A percentile compares a stretch with the other conserved stretches of the same genome.
These are phyloP conservation scores for Casuarina equisetifolia DNA, from an alignment of 306 rosid genomes.

Conservation along the genomic window DNA sequence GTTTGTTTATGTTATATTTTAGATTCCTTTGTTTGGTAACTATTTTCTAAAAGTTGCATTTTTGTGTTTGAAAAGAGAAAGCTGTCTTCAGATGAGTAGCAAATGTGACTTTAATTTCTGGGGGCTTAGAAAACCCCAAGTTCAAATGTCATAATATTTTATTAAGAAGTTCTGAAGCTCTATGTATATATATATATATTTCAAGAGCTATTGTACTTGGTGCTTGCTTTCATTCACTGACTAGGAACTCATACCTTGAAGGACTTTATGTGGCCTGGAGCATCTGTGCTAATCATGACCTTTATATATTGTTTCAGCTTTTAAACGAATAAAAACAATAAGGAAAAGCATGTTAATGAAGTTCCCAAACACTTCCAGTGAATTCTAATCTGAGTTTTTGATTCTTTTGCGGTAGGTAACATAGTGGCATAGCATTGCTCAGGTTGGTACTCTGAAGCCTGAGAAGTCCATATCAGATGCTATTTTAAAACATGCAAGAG, in stretches of 20 bases:
- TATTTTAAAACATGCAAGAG: constrained; percentile 22
- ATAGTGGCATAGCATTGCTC: background rate
- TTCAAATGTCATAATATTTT: background rate
- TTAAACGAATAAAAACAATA: background rate
- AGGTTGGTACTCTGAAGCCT: constrained; percentile 22
- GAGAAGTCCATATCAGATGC: constrained; percentile 27
- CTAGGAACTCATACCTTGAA: background rate
- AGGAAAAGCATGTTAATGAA: background rate
- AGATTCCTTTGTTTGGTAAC: too few relatives aligned
- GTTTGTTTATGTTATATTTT: too few relatives aligned
- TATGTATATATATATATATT: background rate
- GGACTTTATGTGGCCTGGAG: background rate
- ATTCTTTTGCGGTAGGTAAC: background rate
- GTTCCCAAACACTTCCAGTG: background rate
- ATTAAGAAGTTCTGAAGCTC: background rate
- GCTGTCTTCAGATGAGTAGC: too few relatives aligned
- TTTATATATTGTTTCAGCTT: background rate
- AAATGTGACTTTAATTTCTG: background rate
- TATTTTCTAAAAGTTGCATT: too few relatives aligned
- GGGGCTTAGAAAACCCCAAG: background rate
- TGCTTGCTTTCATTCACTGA: background rate
- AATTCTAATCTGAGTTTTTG: background rate
- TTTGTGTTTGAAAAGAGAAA: too few relatives aligned
- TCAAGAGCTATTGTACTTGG: background rate
- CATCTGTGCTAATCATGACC: background rate